Evolutionary conservation across 331 rosid genomes (phyloP).

Genomic region (Cydonia oblonga): DNA sequence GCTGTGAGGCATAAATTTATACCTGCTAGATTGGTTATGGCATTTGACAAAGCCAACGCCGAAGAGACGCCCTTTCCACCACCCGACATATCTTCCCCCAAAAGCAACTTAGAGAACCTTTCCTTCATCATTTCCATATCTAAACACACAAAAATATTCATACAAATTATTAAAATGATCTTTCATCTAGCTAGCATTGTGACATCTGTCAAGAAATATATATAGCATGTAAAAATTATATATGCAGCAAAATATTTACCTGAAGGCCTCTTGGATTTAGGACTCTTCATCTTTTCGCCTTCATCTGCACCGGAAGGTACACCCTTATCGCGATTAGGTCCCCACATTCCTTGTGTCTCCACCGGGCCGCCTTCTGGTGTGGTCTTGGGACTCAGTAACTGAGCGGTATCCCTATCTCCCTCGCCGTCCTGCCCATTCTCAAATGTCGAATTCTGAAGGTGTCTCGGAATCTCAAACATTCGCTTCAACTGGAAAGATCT

Average conservation of each 20-base stretch:
- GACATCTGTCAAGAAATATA: not conserved
- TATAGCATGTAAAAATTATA: not conserved
- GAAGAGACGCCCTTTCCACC: slow-evolving; percentile 97
- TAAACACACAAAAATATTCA: slow-evolving; percentile 11
- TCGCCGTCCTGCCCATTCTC: slow-evolving; percentile 31
- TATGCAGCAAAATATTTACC: slow-evolving; percentile 13
- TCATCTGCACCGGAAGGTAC: slow-evolving; percentile 13
- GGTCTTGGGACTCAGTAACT: slow-evolving; percentile 18
- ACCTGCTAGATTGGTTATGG: slow-evolving; percentile 90
- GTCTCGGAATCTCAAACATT: slow-evolving; percentile 53
- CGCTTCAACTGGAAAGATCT: slow-evolving; percentile 55
- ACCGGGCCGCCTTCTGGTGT: slow-evolving; percentile 2
- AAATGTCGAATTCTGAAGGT: slow-evolving; percentile 35
- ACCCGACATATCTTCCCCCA: slow-evolving; percentile 98
- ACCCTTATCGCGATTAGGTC: slow-evolving; percentile 6
- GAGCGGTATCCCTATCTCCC: not conserved
- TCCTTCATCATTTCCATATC: slow-evolving; percentile 73
- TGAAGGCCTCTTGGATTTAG: slow-evolving; percentile 25
- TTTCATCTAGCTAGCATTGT: not conserved
- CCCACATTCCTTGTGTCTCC: slow-evolving; percentile 8
- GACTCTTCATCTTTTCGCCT: slow-evolving; percentile 1
- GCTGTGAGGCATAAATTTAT: not conserved
- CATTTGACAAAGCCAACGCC: slow-evolving; percentile 86
- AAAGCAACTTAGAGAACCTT: slow-evolving; percentile 71
- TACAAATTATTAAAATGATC: not conserved